Percentiles rank a stretch among this genome's conserved stretches.
phyloP scores from a whole-genome alignment of 768 basidiomycete genomes.

The Mycena rebaudengoi region DNA sequence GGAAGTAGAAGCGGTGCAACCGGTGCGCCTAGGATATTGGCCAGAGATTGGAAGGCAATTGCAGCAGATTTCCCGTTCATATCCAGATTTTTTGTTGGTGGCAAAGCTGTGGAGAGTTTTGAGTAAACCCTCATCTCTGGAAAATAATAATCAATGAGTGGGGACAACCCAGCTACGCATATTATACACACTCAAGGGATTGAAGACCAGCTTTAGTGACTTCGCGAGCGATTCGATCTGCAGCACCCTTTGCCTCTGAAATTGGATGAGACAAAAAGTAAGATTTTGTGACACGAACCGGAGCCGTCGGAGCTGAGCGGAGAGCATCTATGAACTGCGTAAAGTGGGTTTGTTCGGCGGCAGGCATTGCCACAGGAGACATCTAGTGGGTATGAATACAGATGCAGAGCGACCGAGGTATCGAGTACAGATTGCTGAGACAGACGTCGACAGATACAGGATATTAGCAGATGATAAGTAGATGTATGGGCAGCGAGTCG shows the following conservation, averaged over 20 bases:
- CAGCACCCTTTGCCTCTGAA: conserved; percentile 86
- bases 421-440: conserved; percentile 29
- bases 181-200: conserved; percentile 63
- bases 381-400: conserved; percentile 46
- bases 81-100: conserved; percentile 87
- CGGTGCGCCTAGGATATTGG: conserved; percentile 72
- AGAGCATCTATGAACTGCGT: conserved; percentile 43
- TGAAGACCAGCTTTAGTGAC: conserved; percentile 70
- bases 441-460: conserved; percentile 19
- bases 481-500: conserved; percentile 23
- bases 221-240: conserved; percentile 80
- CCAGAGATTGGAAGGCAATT: conserved; percentile 80
- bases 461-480: conserved; percentile 18
- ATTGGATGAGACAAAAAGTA: conserved; percentile 13
- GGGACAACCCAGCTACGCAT: too few relatives aligned
- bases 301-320: conserved; percentile 65
- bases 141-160: background rate
- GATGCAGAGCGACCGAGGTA: conserved; percentile 31
- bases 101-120: conserved; percentile 73
- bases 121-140: conserved; percentile 70
- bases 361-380: conserved; percentile 64
- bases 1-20: conserved; percentile 79
- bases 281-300: conserved; percentile 36
- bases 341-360: conserved; percentile 53
- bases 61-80: conserved; percentile 89